Evolutionary conservation across 2,329 filamentous ascomycete species (phyloP).

Genomic region (Onygenales sp.): DNA sequence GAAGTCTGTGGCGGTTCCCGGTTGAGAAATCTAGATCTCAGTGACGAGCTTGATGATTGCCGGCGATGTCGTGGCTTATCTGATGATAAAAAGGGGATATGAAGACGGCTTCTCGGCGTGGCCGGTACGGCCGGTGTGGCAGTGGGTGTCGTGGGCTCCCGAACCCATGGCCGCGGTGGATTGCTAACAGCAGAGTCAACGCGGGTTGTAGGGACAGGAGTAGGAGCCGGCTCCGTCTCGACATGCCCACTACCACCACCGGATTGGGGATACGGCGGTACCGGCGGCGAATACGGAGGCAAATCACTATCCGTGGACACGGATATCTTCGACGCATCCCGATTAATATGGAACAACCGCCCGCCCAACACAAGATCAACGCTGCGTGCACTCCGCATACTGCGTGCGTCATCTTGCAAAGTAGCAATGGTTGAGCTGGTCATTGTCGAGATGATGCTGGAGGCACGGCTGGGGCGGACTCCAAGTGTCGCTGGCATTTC

Average conservation of each 20-base stretch:
- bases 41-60: not conserved
- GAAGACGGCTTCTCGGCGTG: constrained; percentile 1
- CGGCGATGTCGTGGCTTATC: not conserved
- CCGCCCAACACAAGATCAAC: constrained; percentile 21
- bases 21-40: not conserved
- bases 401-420: constrained; percentile 15
- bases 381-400: constrained; percentile 17
- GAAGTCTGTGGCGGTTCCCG: not conserved
- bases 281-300: constrained; percentile 13
- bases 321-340: constrained; percentile 21
- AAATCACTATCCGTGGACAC: constrained; percentile 10
- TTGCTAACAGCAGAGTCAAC: not conserved
- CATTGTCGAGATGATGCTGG: constrained; percentile 21
- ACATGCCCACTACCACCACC: not conserved
- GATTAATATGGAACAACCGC: constrained; percentile 21
- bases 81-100: not conserved
- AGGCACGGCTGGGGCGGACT: constrained; percentile 19
- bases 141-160: not conserved
- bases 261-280: not conserved
- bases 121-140: not conserved
- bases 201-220: not conserved
- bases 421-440: constrained; percentile 21
- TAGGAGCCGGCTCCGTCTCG: too few relatives aligned
- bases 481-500: not conserved
- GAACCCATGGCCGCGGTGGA: not conserved